Evolutionary conservation across 371 early-diverging fungal species (phyloP).

Genomic region (Rhizopus stolonifer): DNA sequence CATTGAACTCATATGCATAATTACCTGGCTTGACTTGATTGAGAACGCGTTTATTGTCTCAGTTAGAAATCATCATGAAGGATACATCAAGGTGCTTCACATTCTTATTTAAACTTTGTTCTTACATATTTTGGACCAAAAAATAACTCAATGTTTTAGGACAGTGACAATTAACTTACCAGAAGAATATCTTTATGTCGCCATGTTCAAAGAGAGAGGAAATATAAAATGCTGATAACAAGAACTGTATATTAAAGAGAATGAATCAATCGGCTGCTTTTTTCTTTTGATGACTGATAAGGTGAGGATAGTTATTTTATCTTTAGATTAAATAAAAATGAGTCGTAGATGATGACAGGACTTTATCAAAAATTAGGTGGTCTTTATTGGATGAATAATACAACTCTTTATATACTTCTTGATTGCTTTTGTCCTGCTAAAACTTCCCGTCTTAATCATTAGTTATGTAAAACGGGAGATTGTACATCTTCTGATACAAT

Average conservation of each 20-base stretch:
- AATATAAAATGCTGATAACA: conserved; percentile 4
- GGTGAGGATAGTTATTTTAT: conserved; percentile 4
- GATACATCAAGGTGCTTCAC: conserved; percentile 2
- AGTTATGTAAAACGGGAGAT: too few species aligned
- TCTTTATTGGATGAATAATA: too few species aligned
- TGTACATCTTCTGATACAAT: too few species aligned
- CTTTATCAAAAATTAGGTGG: too few species aligned
- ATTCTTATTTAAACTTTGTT: conserved; percentile 9
- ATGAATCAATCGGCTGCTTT: conserved; percentile 5
- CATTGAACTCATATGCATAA: conserved; percentile 3
- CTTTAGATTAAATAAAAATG: too few species aligned
- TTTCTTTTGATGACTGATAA: conserved; percentile 5
- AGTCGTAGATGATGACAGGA: too few species aligned
- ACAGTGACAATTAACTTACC: conserved; percentile 7
- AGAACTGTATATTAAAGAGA: conserved; percentile 3
- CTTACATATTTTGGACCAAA: conserved; percentile 2
- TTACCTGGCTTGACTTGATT: conserved; percentile 6
- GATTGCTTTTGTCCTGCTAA: too few species aligned
- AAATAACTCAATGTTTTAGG: conserved; percentile 4
- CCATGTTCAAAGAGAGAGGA: conserved; percentile 1
- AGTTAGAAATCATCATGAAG: conserved; percentile 3
- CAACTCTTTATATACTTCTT: too few species aligned
- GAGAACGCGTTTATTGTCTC: conserved; percentile 3
- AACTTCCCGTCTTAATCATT: too few species aligned
- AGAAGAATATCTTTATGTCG: conserved; percentile 4